These are phyloP conservation scores for Heterobasidion parviporum DNA, from an alignment of 1,284 basidiomycete genomes.

Conservation along the genomic window DNA sequence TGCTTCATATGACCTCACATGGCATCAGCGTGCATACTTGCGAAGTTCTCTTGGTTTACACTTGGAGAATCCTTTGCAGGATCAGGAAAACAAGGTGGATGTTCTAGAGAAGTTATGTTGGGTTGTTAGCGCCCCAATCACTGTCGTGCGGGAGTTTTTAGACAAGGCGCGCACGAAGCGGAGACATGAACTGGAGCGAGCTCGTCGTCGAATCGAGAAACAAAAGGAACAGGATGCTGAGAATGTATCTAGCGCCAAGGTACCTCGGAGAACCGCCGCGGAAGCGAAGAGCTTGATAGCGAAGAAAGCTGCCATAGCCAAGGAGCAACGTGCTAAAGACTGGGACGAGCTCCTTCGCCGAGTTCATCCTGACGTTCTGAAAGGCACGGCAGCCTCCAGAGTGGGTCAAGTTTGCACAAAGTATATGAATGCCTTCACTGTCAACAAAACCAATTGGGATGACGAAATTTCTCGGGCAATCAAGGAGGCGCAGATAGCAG, in stretches of 20 bases:
- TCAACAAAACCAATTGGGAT: constrained; percentile 52
- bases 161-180: constrained; percentile 28
- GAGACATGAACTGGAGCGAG: constrained; percentile 34
- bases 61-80: constrained; percentile 43
- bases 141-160: constrained; percentile 41
- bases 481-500: constrained; percentile 41
- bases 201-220: constrained; percentile 11
- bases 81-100: constrained; percentile 29
- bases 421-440: constrained; percentile 44
- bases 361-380: constrained; percentile 44
- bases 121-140: constrained; percentile 47
- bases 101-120: constrained; percentile 39
- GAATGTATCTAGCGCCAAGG: constrained; percentile 1
- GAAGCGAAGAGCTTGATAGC: constrained; percentile 43
- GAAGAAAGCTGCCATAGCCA: constrained; percentile 49
- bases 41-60: constrained; percentile 38
- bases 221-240: constrained; percentile 18
- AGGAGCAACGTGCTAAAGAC: constrained; percentile 45
- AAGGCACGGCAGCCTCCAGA: constrained; percentile 37
- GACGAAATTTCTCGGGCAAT: constrained; percentile 46
- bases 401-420: constrained; percentile 43
- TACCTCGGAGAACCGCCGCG: constrained; percentile 24
- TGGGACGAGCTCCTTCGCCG: constrained; percentile 53
- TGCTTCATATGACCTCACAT: constrained; percentile 49
- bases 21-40: constrained; percentile 60